A percentile compares a stretch with the other conserved stretches of the same genome.
These are phyloP conservation scores for Russula olivacea DNA, from an alignment of 768 basidiomycete genomes.

Conservation along the genomic window DNA sequence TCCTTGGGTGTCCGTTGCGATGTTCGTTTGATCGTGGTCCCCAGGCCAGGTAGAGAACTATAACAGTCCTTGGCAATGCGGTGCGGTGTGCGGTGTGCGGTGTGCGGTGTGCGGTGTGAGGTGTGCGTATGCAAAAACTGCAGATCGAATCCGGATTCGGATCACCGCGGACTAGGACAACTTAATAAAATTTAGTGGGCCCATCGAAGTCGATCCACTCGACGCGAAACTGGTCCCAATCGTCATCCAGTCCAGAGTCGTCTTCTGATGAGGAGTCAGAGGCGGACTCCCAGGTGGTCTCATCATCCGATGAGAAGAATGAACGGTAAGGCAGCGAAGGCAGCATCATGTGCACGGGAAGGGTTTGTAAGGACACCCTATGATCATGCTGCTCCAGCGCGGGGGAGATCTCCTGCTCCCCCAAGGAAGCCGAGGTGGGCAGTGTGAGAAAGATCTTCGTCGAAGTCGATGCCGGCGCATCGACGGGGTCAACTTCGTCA, in stretches of 20 bases:
- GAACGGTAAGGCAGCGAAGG: background rate
- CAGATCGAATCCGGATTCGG: background rate
- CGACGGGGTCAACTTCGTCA: constrained; percentile 11
- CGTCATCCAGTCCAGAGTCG: constrained; percentile 7
- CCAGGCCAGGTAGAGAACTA: background rate
- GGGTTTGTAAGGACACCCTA: background rate
- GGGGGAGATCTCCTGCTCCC: background rate
- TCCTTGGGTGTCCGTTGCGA: background rate
- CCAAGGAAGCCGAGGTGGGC: background rate
- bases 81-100: no score
- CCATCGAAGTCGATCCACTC: constrained; percentile 21
- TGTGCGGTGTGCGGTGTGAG: no score
- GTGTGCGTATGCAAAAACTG: background rate
- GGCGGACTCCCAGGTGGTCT: constrained; percentile 4
- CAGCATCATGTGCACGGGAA: background rate
- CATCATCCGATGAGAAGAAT: background rate
- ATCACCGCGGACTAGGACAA: background rate
- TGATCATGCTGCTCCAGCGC: background rate
- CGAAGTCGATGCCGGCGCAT: background rate
- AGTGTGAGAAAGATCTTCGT: background rate
- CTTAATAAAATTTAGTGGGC: background rate
- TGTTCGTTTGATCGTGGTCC: background rate
- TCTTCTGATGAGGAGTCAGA: constrained; percentile 2
- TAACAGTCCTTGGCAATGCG: background rate
- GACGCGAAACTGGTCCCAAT: constrained; percentile 22